Conservation (phyloP, 164 flowering plant species). For the Annona squamosa region DNA sequence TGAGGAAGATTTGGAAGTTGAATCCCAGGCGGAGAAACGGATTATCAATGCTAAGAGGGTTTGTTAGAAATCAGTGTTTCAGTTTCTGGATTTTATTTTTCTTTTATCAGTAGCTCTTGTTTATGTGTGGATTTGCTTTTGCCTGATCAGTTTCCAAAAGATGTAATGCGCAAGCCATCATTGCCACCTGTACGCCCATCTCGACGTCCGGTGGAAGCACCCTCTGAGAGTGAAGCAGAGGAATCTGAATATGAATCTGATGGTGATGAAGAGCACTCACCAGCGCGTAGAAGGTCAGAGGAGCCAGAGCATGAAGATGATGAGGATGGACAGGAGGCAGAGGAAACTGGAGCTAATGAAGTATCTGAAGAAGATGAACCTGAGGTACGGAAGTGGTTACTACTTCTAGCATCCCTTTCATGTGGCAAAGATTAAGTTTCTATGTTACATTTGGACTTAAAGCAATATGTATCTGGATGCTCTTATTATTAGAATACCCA, state of each 20-base stretch:
- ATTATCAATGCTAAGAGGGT: constrained; percentile 93
- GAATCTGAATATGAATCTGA: constrained; percentile 96
- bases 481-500: background rate
- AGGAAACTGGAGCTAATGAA: constrained; percentile 32
- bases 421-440: background rate
- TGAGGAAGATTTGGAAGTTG: constrained; percentile 82
- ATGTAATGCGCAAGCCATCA: constrained; percentile 54
- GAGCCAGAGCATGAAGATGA: constrained; percentile 60
- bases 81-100: background rate
- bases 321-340: constrained; percentile 18
- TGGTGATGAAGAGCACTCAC: constrained; percentile 66
- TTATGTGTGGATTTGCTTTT: background rate
- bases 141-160: constrained; percentile 32
- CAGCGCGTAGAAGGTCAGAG: constrained; percentile 40
- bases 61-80: background rate
- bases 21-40: constrained; percentile 86
- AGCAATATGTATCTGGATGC: background rate
- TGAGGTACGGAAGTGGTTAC: constrained; percentile 33
- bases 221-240: constrained; percentile 83
- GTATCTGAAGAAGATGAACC: constrained; percentile 51
- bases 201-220: constrained; percentile 49
- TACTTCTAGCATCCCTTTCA: background rate
- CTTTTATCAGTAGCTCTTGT: background rate
- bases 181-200: constrained; percentile 43
- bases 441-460: no score